A percentile compares a stretch with the other conserved stretches of the same genome.
phyloP scores from a whole-genome alignment of 2,329 filamentous ascomycete genomes.

The Pseudogymnoascus sp. region DNA sequence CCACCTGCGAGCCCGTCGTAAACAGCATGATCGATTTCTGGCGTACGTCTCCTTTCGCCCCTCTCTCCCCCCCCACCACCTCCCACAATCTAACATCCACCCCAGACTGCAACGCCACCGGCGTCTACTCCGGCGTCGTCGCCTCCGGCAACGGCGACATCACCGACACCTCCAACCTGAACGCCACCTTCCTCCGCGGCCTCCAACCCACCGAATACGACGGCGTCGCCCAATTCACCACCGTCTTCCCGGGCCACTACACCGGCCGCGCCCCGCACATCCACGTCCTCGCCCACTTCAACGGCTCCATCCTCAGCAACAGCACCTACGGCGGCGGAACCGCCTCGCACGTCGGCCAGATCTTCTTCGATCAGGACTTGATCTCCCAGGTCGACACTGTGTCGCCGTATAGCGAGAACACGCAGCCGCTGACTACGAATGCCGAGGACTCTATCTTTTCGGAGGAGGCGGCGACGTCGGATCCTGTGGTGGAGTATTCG shows the following conservation, averaged over 20 bases:
- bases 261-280: slow-evolving; percentile 41
- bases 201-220: slow-evolving; percentile 36
- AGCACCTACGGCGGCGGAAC: slow-evolving; percentile 44
- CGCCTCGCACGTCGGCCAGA: slow-evolving; percentile 54
- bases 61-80: neutral
- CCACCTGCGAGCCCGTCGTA: slow-evolving; percentile 46
- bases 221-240: slow-evolving; percentile 37
- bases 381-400: slow-evolving; percentile 44
- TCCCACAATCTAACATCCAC: neutral
- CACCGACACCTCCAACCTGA: slow-evolving; percentile 22
- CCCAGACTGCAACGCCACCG: slow-evolving; percentile 36
- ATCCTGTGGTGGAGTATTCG: slow-evolving; percentile 51
- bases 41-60: too few species aligned
- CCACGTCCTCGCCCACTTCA: slow-evolving; percentile 41
- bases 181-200: slow-evolving; percentile 34
- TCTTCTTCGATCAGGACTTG: slow-evolving; percentile 58
- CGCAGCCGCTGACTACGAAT: slow-evolving; percentile 42
- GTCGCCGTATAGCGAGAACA: slow-evolving; percentile 42
- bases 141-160: slow-evolving; percentile 38
- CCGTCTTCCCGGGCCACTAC: slow-evolving; percentile 40
- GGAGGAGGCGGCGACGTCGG: slow-evolving; percentile 41
- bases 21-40: slow-evolving; percentile 48
- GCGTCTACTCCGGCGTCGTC: slow-evolving; percentile 43
- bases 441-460: slow-evolving; percentile 42
- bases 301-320: slow-evolving; percentile 29